phyloP scores from a whole-genome alignment of 768 basidiomycete species.

The Pisolithus marmoratus region DNA sequence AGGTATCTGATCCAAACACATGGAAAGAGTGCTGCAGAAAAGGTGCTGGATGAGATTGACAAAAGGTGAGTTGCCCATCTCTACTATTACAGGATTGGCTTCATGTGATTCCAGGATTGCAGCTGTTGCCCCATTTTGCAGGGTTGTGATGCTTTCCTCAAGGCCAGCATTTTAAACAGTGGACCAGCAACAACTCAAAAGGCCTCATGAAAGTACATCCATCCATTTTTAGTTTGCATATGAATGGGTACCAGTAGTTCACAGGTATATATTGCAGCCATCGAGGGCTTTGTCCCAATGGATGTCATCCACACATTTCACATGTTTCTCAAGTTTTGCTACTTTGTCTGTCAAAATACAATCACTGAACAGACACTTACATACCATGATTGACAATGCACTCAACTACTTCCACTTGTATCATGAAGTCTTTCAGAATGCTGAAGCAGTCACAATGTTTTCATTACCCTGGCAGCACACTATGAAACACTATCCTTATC shows the following conservation, averaged over 20 bases:
- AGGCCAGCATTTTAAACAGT: too few relatives aligned
- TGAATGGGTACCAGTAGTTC: not conserved
- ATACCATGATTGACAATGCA: slow-evolving; percentile 9
- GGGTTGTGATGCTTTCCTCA: too few relatives aligned
- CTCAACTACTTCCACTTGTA: slow-evolving; percentile 18
- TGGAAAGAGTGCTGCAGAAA: too few relatives aligned
- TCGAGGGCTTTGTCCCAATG: not conserved
- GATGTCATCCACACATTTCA: not conserved
- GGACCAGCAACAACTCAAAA: not conserved
- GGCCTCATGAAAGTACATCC: not conserved
- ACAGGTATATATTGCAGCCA: not conserved
- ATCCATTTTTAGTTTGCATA: not conserved
- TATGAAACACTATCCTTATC: slow-evolving; percentile 21
- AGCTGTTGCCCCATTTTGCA: too few relatives aligned
- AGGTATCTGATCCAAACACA: not conserved
- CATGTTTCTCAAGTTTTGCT: slow-evolving; percentile 24
- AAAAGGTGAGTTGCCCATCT: too few relatives aligned
- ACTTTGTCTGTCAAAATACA: slow-evolving; percentile 15
- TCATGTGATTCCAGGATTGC: too few relatives aligned
- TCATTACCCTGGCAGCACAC: slow-evolving; percentile 30
- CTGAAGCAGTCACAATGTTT: slow-evolving; percentile 14
- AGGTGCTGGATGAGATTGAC: too few relatives aligned
- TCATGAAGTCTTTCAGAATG: slow-evolving; percentile 11
- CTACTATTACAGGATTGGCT: too few relatives aligned
- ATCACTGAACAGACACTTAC: slow-evolving; percentile 17